These are phyloP conservation scores for Akanthomyces muscarius DNA, from an alignment of 2,329 filamentous ascomycete species.

Conservation along the genomic window DNA sequence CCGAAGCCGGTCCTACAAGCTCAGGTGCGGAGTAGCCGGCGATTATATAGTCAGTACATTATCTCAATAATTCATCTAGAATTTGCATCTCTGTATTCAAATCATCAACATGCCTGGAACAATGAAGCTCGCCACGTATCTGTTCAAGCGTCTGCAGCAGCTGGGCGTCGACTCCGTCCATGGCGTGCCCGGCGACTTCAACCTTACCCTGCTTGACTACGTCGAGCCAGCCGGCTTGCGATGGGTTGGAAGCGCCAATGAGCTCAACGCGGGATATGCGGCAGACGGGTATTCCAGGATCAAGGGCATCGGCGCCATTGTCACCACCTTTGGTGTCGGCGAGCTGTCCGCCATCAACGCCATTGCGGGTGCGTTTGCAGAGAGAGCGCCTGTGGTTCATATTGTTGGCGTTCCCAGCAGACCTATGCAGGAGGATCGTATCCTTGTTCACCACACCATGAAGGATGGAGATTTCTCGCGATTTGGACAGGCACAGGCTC, in stretches of 20 bases:
- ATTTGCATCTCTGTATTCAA: background rate
- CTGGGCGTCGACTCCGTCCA: slow-evolving; percentile 55
- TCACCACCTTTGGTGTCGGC: slow-evolving; percentile 60
- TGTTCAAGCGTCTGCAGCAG: slow-evolving; percentile 56
- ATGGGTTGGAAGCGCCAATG: slow-evolving; percentile 53
- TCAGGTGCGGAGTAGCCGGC: background rate
- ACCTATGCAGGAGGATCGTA: slow-evolving; percentile 38
- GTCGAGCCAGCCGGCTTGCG: slow-evolving; percentile 33
- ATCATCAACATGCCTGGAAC: slow-evolving; percentile 21
- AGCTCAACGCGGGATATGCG: slow-evolving; percentile 55
- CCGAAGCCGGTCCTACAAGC: slow-evolving; percentile 9
- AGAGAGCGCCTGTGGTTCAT: slow-evolving; percentile 53
- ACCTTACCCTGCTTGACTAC: slow-evolving; percentile 35
- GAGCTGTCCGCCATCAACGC: slow-evolving; percentile 55
- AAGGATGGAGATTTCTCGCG: slow-evolving; percentile 51
- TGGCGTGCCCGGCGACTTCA: slow-evolving; percentile 45
- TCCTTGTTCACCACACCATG: slow-evolving; percentile 51
- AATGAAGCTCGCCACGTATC: slow-evolving; percentile 53
- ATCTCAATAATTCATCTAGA: background rate
- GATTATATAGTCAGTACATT: slow-evolving; percentile 2
- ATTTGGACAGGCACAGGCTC: slow-evolving; percentile 46
- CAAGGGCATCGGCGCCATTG: slow-evolving; percentile 45
- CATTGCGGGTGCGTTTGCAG: slow-evolving; percentile 55
- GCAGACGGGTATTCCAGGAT: slow-evolving; percentile 55
- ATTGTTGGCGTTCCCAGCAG: slow-evolving; percentile 52